Evolutionary conservation across 2,329 filamentous ascomycete species (phyloP).

Genomic region (Fusarium drepaniforme): DNA sequence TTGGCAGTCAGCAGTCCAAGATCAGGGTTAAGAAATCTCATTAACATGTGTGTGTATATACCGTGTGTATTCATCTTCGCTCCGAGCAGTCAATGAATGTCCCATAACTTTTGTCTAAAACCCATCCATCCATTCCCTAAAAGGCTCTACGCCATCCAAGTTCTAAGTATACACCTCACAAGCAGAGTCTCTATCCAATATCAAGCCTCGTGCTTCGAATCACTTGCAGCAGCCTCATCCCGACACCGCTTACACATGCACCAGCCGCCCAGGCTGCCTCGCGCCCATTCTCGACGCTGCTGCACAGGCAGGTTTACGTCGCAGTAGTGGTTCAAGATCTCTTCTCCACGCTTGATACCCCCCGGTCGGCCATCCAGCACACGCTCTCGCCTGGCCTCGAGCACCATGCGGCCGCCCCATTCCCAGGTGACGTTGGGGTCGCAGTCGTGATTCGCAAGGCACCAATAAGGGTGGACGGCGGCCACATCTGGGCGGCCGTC

Average conservation of each 20-base stretch:
- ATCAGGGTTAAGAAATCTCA: not conserved
- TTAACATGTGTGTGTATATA: not conserved
- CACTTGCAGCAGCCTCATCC: conserved; percentile 68
- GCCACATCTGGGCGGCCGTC: conserved; percentile 91
- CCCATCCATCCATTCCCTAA: conserved; percentile 7
- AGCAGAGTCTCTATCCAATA: not conserved
- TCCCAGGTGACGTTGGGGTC: conserved; percentile 96
- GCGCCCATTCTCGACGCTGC: conserved; percentile 88
- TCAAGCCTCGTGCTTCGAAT: conserved; percentile 19
- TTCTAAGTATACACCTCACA: conserved; percentile 8
- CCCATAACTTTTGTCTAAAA: conserved; percentile 29
- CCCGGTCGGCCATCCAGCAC: conserved; percentile 63
- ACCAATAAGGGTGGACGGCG: conserved; percentile 96
- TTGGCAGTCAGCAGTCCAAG: not conserved
- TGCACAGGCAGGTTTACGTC: conserved; percentile 84
- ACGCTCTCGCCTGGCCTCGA: conserved; percentile 71
- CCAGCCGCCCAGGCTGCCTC: conserved; percentile 86
- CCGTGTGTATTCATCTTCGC: conserved; percentile 5
- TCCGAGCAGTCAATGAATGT: conserved; percentile 1
- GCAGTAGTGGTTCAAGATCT: conserved; percentile 95
- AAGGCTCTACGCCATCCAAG: conserved; percentile 15
- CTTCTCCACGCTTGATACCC: conserved; percentile 82
- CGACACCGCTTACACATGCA: conserved; percentile 89
- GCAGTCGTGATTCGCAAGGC: conserved; percentile 95
- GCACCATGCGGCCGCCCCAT: conserved; percentile 84